Evolutionary conservation across 306 rosid genomes (phyloP).

Genomic region (Mimosa pudica): DNA sequence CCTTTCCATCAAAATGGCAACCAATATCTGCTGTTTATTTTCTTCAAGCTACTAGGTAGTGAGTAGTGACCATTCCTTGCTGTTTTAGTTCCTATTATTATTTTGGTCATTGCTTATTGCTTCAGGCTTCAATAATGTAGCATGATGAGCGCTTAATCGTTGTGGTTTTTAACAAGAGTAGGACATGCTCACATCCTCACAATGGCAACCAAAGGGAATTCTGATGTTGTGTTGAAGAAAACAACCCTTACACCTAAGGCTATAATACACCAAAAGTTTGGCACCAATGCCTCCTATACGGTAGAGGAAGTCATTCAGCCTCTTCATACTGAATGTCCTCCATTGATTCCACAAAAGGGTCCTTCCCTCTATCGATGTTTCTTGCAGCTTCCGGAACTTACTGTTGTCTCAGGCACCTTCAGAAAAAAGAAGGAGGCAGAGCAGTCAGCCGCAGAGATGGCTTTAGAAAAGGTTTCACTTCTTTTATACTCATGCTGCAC

Average conservation of each 20-base stretch:
- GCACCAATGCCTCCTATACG: conserved; percentile 55
- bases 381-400: conserved; percentile 80
- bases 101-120: background rate
- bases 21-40: background rate
- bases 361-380: conserved; percentile 73
- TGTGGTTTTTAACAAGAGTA: conserved; percentile 31
- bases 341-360: conserved; percentile 59
- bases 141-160: background rate
- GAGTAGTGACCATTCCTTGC: no score
- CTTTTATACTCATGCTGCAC: conserved; percentile 14
- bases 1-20: background rate
- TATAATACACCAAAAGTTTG: conserved; percentile 67
- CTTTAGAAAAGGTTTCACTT: conserved; percentile 71
- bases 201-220: conserved; percentile 56
- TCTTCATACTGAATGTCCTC: conserved; percentile 66
- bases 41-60: background rate
- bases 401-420: conserved; percentile 67
- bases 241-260: conserved; percentile 67
- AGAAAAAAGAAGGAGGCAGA: conserved; percentile 94
- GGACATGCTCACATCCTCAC: conserved; percentile 32
- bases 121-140: conserved; percentile 17
- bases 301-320: conserved; percentile 76
- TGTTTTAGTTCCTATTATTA: background rate
- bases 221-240: conserved; percentile 39
- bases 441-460: conserved; percentile 89